These are phyloP conservation scores for Paratrypanosoma confusum DNA, from an alignment of 208 protist genomes.

Conservation along the genomic window DNA sequence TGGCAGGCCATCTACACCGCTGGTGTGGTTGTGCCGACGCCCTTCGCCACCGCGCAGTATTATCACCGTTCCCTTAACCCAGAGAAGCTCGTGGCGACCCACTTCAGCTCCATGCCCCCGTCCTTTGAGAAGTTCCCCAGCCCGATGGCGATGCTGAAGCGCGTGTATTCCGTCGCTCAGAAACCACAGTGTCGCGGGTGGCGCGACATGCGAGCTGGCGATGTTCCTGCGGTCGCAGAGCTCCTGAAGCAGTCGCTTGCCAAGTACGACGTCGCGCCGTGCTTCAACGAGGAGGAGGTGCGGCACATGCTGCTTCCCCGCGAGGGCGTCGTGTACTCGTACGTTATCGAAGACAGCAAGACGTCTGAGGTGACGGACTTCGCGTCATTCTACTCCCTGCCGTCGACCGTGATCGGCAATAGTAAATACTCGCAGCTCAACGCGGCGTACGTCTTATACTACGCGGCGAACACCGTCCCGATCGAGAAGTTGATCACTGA, in stretches of 20 bases:
- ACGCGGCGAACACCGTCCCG: slow-evolving; percentile 79
- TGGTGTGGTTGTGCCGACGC: slow-evolving; percentile 93
- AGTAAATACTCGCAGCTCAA: slow-evolving; percentile 87
- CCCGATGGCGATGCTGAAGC: slow-evolving; percentile 72
- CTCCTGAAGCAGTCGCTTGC: slow-evolving; percentile 81
- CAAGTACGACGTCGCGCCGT: slow-evolving; percentile 65
- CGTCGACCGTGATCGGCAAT: slow-evolving; percentile 95
- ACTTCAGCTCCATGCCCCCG: slow-evolving; percentile 57
- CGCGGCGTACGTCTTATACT: slow-evolving; percentile 97
- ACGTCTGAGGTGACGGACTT: slow-evolving; percentile 90
- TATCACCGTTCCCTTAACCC: slow-evolving; percentile 97
- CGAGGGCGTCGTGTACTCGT: slow-evolving; percentile 90
- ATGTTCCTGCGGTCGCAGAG: slow-evolving; percentile 56
- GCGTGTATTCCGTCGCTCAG: slow-evolving; percentile 47
- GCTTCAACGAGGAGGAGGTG: slow-evolving; percentile 92
- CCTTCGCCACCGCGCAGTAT: slow-evolving; percentile 92
- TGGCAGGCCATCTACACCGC: slow-evolving; percentile 98
- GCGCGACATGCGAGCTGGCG: slow-evolving; percentile 64
- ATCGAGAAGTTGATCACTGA: slow-evolving; percentile 86
- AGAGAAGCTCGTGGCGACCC: slow-evolving; percentile 93
- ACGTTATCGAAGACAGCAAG: slow-evolving; percentile 80
- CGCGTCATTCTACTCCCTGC: slow-evolving; percentile 96
- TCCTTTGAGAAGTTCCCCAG: slow-evolving; percentile 68
- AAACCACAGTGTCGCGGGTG: slow-evolving; percentile 41
- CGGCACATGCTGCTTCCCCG: slow-evolving; percentile 93